These are phyloP conservation scores for Coemansia erecta DNA, from an alignment of 192 early-diverging fungal species.

Conservation along the genomic window DNA sequence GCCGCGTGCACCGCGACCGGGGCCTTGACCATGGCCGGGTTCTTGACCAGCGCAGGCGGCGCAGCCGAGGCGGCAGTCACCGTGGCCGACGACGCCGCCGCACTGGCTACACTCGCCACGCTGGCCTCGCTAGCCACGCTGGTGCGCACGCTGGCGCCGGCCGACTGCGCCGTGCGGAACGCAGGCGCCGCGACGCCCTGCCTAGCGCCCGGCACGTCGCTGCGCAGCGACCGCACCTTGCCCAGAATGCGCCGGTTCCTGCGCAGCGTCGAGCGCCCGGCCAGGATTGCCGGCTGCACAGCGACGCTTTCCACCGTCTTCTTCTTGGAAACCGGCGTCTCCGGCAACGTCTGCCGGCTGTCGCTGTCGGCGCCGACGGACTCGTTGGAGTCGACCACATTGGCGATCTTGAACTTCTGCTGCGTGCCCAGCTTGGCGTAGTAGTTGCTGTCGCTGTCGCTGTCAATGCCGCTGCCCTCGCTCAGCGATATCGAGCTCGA, in stretches of 20 bases:
- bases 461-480: slow-evolving; percentile 21
- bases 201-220: background rate
- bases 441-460: slow-evolving; percentile 39
- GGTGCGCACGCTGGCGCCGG: slow-evolving; percentile 1
- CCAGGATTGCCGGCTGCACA: background rate
- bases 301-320: background rate
- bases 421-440: slow-evolving; percentile 20
- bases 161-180: background rate
- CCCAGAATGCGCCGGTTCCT: slow-evolving; percentile 38
- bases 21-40: background rate
- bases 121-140: background rate
- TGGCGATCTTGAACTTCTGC: slow-evolving; percentile 17
- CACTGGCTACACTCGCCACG: background rate
- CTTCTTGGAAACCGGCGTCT: background rate
- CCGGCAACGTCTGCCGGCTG: background rate
- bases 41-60: background rate
- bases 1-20: background rate
- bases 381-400: slow-evolving; percentile 16
- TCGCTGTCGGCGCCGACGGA: background rate
- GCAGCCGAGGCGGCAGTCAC: background rate
- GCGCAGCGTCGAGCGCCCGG: slow-evolving; percentile 29
- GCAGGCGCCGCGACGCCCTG: background rate
- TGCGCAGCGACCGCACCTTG: slow-evolving; percentile 20
- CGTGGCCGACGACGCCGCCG: background rate
- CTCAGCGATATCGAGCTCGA: slow-evolving; percentile 29